Evolutionary conservation across 495 filamentous ascomycete genomes (phyloP), one percentile per base, ranked within the genome.

Genomic region (Penicillium maclennaniae): DNA sequence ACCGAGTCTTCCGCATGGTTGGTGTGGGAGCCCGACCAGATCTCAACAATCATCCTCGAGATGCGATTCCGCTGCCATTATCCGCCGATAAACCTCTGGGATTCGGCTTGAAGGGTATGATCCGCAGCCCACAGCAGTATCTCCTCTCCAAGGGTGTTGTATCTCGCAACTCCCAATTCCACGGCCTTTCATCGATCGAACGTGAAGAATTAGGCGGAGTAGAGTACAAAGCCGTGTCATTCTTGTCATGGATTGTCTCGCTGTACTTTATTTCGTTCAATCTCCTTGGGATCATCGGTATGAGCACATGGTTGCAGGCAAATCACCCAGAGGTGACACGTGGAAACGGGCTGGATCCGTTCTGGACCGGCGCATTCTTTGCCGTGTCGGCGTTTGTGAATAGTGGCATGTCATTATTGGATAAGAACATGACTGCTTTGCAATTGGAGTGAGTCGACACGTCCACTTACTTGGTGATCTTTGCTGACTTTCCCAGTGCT

Each of bases 341-440:
- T n/a, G 67, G 61, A 21, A 95, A 95, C 66, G 87, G 85, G 1
- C 75, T 89, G 39, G 81, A 84, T 51, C 82, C 87, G 14, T 88
- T 80, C 52, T 77, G 69, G 69, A 73, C 70, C 1, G 73, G 73
- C 12, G 64, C 69, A 3, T 78, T 76, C 41, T 74, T 76, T 51
- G 73, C 72, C 15, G 64, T 73, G 1, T 89, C 85, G 45, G 91
- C 88, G 3, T 96, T 96, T 68, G 91, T 88, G 58, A 96, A 95
- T 62, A 86, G 80, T 19, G 91, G 91, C 19, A 92, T 96, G 90
- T 83, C 82, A 17, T 79, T 96, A 28, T 67, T 96, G 39, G 90
- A 95, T 67, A 74, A 79, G 17, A 95, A 95, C 56, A 90, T 95
- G 85, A 79, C 64, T 43, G 71, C 71, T 21, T 58, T 77, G 17